Conservation (phyloP, 1,284 basidiomycete species). For the Irpex lacteus region DNA sequence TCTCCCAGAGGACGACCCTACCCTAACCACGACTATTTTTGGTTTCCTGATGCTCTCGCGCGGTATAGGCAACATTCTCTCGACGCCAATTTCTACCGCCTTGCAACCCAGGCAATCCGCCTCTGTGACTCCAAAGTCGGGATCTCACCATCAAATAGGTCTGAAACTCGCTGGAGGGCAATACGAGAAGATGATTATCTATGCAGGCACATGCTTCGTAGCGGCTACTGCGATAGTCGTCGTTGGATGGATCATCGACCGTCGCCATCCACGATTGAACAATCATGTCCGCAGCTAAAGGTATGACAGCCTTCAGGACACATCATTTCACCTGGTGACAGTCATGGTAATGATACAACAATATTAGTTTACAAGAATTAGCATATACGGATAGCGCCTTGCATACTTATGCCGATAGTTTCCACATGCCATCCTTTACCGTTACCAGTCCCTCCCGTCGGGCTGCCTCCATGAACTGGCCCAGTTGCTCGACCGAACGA, state of each 20-base stretch:
- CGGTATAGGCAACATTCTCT: constrained; percentile 25
- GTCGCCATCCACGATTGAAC: background rate
- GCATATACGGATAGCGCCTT: too few species aligned
- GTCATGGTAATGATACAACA: background rate
- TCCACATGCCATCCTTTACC: constrained; percentile 74
- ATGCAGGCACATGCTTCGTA: constrained; percentile 34
- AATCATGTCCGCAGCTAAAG: background rate
- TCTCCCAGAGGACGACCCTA: constrained; percentile 25
- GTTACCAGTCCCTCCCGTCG: constrained; percentile 73
- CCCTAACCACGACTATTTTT: constrained; percentile 24
- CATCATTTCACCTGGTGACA: background rate
- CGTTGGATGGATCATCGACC: constrained; percentile 21
- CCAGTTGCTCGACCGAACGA: constrained; percentile 72
- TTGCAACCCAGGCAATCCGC: constrained; percentile 1
- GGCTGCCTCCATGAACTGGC: constrained; percentile 74
- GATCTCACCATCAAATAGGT: constrained; percentile 16
- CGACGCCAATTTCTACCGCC: constrained; percentile 17
- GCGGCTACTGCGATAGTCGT: constrained; percentile 26
- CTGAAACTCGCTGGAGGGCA: constrained; percentile 30
- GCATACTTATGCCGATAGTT: constrained; percentile 35
- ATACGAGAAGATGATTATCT: constrained; percentile 33
- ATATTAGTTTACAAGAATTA: constrained; percentile 13
- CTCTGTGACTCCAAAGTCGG: background rate
- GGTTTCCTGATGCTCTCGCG: constrained; percentile 28
- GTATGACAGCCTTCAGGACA: background rate